Base-by-base conservation (phyloP, 2,329 filamentous ascomycete species). In the Colletotrichum costaricense region DNA sequence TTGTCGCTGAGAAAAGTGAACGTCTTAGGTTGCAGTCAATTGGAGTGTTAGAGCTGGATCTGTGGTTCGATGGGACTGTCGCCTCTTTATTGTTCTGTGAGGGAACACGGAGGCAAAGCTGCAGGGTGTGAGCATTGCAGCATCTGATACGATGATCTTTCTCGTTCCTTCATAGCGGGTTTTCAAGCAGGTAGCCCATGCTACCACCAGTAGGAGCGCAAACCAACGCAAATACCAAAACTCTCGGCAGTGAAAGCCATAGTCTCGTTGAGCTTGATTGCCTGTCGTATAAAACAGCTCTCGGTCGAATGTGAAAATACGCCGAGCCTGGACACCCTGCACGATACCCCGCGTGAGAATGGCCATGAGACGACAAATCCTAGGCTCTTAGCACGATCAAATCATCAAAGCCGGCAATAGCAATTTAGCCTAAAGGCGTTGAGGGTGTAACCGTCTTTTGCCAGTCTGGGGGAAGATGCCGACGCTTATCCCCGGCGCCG, bases 381-480 rank as follows among this genome's bases (percentile, higher is more conserved):
- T 33, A 33, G 30, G 30, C 30, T 33, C 30, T 3, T 46, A 57
- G 28, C 28, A 62, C 28, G 60, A 33, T 33, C 9, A 33, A 33
- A 9, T 33, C 30, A 66, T 63, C 55, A 62, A 8, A 14, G 24
- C 60, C 67, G 67, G 71, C 67, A 70, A 66, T 66, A 73, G 46
- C 16, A 35, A 70, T 71, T 73, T 71, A 73, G 71, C 67, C 71
- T 73, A 56, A 71, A 70, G 5, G 7, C 22, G 24, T 11, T 8
- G 19, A 33, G 12, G n/a, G 46, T 46, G 22, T 38, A 49, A 49
- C 67, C 71, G 67, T 57, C 38, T 66, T 65, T 66, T 62, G 67
- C 60, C 62, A 65, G 46, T 42, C 55, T 19, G 67, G 55, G 42
- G n/a, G 30, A 54, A 22, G 19, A 24, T 56, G 22, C 26, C 24